phyloP scores from a whole-genome alignment of 2,329 filamentous ascomycete species.

The Aspergillus luchuensis region DNA sequence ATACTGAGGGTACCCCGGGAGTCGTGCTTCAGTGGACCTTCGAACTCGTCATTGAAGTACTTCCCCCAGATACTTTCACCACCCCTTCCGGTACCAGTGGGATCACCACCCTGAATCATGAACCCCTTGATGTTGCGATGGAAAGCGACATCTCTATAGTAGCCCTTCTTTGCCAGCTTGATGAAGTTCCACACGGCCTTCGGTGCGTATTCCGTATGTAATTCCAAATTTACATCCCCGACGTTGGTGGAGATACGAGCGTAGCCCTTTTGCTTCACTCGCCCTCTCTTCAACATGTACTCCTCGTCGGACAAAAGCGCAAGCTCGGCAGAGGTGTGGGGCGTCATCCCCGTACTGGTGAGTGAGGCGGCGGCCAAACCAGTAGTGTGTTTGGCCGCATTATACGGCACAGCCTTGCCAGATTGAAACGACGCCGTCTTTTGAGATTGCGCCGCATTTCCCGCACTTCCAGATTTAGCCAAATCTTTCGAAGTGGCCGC shows the following conservation, averaged over 20 bases:
- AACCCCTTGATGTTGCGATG: slow-evolving; percentile 94
- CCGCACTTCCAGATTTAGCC: slow-evolving; percentile 26
- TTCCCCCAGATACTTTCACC: slow-evolving; percentile 91
- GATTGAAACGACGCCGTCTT: slow-evolving; percentile 30
- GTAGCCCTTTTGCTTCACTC: slow-evolving; percentile 88
- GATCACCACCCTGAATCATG: slow-evolving; percentile 97
- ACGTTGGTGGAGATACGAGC: slow-evolving; percentile 84
- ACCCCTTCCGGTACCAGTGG: slow-evolving; percentile 87
- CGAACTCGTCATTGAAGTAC: slow-evolving; percentile 90
- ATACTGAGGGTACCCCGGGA: slow-evolving; percentile 79
- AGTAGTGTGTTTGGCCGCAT: slow-evolving; percentile 87
- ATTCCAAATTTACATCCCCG: slow-evolving; percentile 82
- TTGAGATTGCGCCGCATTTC: slow-evolving; percentile 10
- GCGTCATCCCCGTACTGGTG: slow-evolving; percentile 90
- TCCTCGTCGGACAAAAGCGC: slow-evolving; percentile 90
- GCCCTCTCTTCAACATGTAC: slow-evolving; percentile 89
- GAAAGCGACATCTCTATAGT: slow-evolving; percentile 81
- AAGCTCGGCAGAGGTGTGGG: slow-evolving; percentile 83
- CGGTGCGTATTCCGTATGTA: slow-evolving; percentile 88
- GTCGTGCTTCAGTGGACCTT: slow-evolving; percentile 84
- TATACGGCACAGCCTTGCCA: slow-evolving; percentile 62
- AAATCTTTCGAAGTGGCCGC: slow-evolving; percentile 42
- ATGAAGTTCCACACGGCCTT: slow-evolving; percentile 98
- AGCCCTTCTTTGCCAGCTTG: slow-evolving; percentile 81
- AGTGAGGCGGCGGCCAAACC: slow-evolving; percentile 90